Percentiles rank a stretch among this genome's conserved stretches.
These are phyloP conservation scores for Colletotrichum noveboracense DNA, from an alignment of 2,329 filamentous ascomycete species.

Conservation along the genomic window DNA sequence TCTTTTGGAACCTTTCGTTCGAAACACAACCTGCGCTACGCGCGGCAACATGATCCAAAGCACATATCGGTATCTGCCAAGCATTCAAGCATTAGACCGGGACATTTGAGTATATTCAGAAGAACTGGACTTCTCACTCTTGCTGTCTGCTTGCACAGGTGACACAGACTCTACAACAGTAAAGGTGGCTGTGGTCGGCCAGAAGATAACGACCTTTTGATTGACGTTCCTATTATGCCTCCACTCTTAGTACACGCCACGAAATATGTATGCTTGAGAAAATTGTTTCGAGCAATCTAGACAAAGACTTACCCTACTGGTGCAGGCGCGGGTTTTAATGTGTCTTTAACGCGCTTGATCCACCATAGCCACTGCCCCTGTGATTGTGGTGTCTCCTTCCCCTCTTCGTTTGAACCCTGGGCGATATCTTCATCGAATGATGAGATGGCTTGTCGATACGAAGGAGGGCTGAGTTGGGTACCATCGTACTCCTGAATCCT, in stretches of 20 bases:
- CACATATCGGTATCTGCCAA: neutral
- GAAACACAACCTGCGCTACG: accelerated
- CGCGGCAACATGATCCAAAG: neutral
- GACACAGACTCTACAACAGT: neutral
- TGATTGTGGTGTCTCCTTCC: neutral
- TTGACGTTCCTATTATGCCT: neutral
- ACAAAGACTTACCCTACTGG: neutral
- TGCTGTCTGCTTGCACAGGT: neutral
- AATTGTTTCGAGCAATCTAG: too few relatives aligned
- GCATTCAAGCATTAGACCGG: neutral
- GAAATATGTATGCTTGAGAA: accelerated
- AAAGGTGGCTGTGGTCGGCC: neutral
- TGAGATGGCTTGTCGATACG: neutral
- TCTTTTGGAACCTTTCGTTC: neutral
- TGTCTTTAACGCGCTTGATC: neutral
- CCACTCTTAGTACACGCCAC: neutral
- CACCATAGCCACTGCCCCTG: neutral
- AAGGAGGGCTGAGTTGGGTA: neutral
- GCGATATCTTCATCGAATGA: neutral
- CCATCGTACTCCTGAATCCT: neutral
- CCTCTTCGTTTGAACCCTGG: accelerated
- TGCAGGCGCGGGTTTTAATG: neutral
- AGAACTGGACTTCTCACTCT: neutral
- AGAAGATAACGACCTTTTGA: neutral
- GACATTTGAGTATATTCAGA: too few relatives aligned